A percentile compares a stretch with the other conserved stretches of the same genome.
phyloP scores from a whole-genome alignment of 805 yeast species.

The Saturnispora diversa region DNA sequence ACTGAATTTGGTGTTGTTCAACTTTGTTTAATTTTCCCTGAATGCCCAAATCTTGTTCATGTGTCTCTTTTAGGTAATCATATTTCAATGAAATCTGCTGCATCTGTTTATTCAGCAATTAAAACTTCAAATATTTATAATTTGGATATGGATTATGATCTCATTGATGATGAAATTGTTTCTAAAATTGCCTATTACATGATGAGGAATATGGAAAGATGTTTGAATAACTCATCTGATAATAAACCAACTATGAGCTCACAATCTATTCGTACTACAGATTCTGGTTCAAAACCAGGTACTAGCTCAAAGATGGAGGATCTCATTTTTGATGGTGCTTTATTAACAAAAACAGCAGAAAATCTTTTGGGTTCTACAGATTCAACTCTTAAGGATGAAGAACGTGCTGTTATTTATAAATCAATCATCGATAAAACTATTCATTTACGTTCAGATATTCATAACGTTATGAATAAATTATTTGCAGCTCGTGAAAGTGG shows the following conservation, averaged over 20 bases:
- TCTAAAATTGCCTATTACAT: slow-evolving; percentile 49
- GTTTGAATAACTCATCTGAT: slow-evolving; percentile 22
- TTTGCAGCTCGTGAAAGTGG: slow-evolving; percentile 41
- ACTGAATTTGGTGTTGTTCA: slow-evolving; percentile 40
- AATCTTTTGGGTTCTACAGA: slow-evolving; percentile 41
- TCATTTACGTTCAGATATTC: slow-evolving; percentile 43
- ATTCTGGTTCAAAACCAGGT: slow-evolving; percentile 7
- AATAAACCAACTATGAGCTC: background rate
- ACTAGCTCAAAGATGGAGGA: slow-evolving; percentile 38
- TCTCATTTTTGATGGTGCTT: slow-evolving; percentile 65
- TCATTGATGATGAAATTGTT: slow-evolving; percentile 40
- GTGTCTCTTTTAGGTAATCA: slow-evolving; percentile 49
- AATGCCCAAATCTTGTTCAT: slow-evolving; percentile 41
- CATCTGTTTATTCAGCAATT: slow-evolving; percentile 42
- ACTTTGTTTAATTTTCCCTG: slow-evolving; percentile 40
- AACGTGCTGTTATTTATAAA: slow-evolving; percentile 38
- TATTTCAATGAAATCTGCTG: slow-evolving; percentile 37
- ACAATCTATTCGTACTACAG: slow-evolving; percentile 20
- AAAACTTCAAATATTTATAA: slow-evolving; percentile 42
- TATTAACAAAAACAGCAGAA: slow-evolving; percentile 68
- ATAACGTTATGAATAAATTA: slow-evolving; percentile 41
- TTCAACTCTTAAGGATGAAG: slow-evolving; percentile 24
- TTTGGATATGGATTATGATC: slow-evolving; percentile 46
- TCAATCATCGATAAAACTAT: slow-evolving; percentile 46
- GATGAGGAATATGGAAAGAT: slow-evolving; percentile 49